phyloP scores from a whole-genome alignment of 2,329 filamentous ascomycete species.

The Rugonectria rugulosa region DNA sequence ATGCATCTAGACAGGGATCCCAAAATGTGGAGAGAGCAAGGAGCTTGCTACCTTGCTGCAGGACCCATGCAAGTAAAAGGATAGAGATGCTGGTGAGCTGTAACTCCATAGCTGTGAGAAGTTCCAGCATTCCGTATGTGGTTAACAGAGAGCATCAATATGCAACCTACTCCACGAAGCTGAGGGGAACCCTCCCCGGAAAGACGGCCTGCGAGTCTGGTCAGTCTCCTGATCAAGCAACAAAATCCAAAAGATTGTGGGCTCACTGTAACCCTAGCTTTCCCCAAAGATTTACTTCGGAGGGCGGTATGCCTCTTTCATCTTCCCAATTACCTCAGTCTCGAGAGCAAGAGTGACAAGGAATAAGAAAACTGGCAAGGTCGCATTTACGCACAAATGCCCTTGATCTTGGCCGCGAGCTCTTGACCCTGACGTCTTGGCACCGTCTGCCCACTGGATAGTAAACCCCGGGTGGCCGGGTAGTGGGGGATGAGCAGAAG shows the following conservation, averaged over 20 bases:
- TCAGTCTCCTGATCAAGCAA: too few relatives aligned
- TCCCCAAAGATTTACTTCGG: too few relatives aligned
- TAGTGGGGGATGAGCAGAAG: conserved; percentile 15
- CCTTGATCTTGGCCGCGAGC: background rate
- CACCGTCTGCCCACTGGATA: conserved; percentile 2
- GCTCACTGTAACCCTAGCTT: too few relatives aligned
- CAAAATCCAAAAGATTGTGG: too few relatives aligned
- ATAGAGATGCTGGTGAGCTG: conserved; percentile 12
- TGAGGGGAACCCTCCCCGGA: background rate
- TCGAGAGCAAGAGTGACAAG: too few relatives aligned
- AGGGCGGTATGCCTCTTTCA: too few relatives aligned
- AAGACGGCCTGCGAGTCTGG: too few relatives aligned
- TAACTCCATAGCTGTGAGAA: background rate
- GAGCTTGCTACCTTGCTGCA: conserved; percentile 10
- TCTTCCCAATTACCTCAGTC: too few relatives aligned
- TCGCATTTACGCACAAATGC: background rate
- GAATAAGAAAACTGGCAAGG: background rate
- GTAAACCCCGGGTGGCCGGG: conserved; percentile 10
- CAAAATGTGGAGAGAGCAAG: conserved; percentile 27
- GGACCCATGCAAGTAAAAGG: conserved; percentile 15
- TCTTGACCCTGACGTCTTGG: background rate
- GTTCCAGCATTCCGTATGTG: background rate
- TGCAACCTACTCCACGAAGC: too few relatives aligned
- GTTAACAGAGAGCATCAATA: background rate
- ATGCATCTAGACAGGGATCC: conserved; percentile 22